Evolutionary conservation across 169 alveolate genomes (phyloP).

Genomic region (Babesia bigemina): DNA sequence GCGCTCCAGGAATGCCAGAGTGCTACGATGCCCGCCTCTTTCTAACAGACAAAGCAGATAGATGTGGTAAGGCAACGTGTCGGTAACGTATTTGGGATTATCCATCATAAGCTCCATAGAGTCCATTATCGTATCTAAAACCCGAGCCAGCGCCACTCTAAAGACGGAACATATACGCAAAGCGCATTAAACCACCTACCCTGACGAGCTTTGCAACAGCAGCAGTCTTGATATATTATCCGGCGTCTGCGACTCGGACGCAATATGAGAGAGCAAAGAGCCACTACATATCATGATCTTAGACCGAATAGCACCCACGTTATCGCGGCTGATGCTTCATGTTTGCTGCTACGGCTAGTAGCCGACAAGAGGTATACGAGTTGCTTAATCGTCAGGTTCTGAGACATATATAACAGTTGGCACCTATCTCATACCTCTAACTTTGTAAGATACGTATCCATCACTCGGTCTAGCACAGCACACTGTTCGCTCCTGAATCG

Average conservation of each 20-base stretch:
- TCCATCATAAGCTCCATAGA: constrained; percentile 34
- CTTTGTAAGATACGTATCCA: not conserved
- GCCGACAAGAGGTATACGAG: constrained; percentile 18
- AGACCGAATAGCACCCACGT: not conserved
- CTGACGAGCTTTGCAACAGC: constrained; percentile 21
- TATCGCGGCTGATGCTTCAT: not conserved
- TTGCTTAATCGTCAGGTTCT: constrained; percentile 18
- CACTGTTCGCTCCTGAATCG: constrained; percentile 28
- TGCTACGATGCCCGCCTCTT: not conserved
- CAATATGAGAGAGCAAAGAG: not conserved
- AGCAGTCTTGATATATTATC: constrained; percentile 37
- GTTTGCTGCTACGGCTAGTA: constrained; percentile 8
- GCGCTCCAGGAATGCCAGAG: constrained; percentile 1
- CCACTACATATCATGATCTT: not conserved
- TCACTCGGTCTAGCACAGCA: constrained; percentile 26
- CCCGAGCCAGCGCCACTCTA: constrained; percentile 28
- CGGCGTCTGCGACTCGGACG: not conserved
- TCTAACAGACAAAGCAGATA: constrained; percentile 24
- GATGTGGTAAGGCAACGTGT: constrained; percentile 31
- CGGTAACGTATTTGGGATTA: constrained; percentile 19
- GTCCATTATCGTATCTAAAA: constrained; percentile 27
- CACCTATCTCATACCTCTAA: not conserved
- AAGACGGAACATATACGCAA: not conserved
- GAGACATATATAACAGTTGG: not conserved
- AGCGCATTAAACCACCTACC: constrained; percentile 4